Percentiles rank a stretch among this genome's conserved stretches.
Conservation (phyloP, 148 eudicot species). For the Heliosperma pusillum region DNA sequence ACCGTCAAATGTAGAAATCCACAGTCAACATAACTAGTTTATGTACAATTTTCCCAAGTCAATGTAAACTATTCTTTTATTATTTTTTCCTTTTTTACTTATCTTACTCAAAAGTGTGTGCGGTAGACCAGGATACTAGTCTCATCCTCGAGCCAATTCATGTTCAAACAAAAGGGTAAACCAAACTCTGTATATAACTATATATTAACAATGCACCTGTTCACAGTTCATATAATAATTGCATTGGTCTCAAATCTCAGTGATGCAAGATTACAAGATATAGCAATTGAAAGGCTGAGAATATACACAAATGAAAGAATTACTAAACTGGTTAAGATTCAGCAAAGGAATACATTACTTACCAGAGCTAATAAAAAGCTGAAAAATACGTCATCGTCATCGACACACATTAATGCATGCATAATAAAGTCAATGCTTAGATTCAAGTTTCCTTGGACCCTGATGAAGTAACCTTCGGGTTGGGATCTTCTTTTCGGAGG, state of each 20-base stretch:
- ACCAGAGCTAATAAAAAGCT: neutral
- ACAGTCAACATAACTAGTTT: no score
- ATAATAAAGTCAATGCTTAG: constrained; percentile 14
- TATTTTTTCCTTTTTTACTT: no score
- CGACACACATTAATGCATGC: neutral
- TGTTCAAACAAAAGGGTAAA: neutral
- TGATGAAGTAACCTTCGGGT: constrained; percentile 27
- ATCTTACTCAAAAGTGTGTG: neutral
- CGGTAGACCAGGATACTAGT: neutral
- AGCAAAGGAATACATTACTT: neutral
- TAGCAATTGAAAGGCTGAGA: constrained; percentile 1
- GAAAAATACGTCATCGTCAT: neutral
- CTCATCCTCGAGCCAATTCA: neutral
- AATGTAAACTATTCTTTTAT: no score
- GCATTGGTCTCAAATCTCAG: neutral
- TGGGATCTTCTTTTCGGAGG: constrained; percentile 50
- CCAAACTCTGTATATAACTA: neutral
- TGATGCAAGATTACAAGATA: neutral
- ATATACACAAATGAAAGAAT: constrained; percentile 14
- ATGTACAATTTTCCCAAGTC: no score
- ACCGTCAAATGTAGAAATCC: no score
- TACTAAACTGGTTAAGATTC: neutral
- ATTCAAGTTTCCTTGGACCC: constrained; percentile 32
- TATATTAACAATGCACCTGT: neutral
- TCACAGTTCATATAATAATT: neutral